Evolutionary conservation across 1,284 basidiomycete species (phyloP), one percentile per base, ranked within the genome.

Genomic region (Ustilago sp.): DNA sequence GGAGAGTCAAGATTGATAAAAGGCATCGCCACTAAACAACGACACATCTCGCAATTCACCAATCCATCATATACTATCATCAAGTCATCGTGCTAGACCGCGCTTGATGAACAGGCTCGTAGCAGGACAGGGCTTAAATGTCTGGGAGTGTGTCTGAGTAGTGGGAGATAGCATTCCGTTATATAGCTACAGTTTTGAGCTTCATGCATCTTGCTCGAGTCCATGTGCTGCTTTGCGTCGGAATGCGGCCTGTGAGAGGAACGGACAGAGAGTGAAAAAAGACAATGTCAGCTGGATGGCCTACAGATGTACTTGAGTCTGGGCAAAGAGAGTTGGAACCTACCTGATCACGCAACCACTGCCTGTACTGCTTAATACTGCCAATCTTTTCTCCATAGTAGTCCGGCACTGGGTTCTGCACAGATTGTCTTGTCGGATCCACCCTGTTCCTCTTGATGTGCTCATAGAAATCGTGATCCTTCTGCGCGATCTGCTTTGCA

Each of bases 361-460:
- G 80, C 19, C 83, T 74, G 65, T 85, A 85, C 56, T 83, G 67
- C 55, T 77, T 69, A 62, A 85, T 75, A 45, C 71, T 79, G 0
- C 81, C 83, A 38, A 85, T 81, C 75, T 82, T 84, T 34, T 85
- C 83, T 17, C 81, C 83, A 31, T 85, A 85, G 69, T 80, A 83
- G 36, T 85, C 83, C 2, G 83, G 83, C 15, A 84, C 69, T 1
- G 80, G 80, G 54, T 85, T 85, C 68, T 85, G 84, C 47, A 85
- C 72, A 9, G 77, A 76, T 51, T 84, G 83, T 5, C 80, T 54
- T 7, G 76, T 75, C 3, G 84, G 82, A 48, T 85, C 83, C 17
- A 80, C 83, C 17, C 84, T 57, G 39, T 78, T 80, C 1, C 70
- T 47, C 53, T 74, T 79, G 69, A 85, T 83, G 47, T 82, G 80